phyloP scores from a whole-genome alignment of 2,329 filamentous ascomycete genomes.

The Penicillium expansum region DNA sequence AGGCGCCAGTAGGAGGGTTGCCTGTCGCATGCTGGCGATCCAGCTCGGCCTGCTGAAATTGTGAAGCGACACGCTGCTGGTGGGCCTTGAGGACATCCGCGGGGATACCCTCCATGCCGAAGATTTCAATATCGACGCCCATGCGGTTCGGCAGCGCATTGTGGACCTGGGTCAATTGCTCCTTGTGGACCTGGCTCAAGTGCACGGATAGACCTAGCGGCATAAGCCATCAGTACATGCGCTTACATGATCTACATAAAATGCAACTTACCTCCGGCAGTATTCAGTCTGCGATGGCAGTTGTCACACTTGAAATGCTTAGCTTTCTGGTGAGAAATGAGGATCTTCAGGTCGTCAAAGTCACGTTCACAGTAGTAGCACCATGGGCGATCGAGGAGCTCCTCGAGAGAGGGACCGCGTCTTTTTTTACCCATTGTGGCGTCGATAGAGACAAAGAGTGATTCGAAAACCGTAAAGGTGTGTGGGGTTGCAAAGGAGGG shows the following conservation, averaged over 20 bases:
- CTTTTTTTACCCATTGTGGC: slow-evolving; percentile 81
- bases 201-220: slow-evolving; percentile 81
- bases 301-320: slow-evolving; percentile 98
- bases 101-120: slow-evolving; percentile 96
- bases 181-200: slow-evolving; percentile 98
- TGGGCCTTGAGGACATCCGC: slow-evolving; percentile 79
- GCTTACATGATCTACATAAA: not conserved
- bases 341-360: slow-evolving; percentile 94
- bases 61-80: slow-evolving; percentile 78
- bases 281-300: slow-evolving; percentile 85
- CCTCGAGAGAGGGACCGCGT: slow-evolving; percentile 81
- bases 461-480: not conserved
- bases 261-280: slow-evolving; percentile 74
- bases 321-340: slow-evolving; percentile 97
- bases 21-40: slow-evolving; percentile 79
- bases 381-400: slow-evolving; percentile 84
- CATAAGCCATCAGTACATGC: slow-evolving; percentile 7
- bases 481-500: not conserved
- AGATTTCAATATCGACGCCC: slow-evolving; percentile 89
- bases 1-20: slow-evolving; percentile 70
- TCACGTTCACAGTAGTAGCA: slow-evolving; percentile 99
- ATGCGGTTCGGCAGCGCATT: slow-evolving; percentile 87
- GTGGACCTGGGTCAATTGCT: slow-evolving; percentile 80
- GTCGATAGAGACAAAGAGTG: not conserved
- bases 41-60: slow-evolving; percentile 80